A percentile compares a stretch with the other conserved stretches of the same genome.
These are phyloP conservation scores for Dalbergia cochinchinensis DNA, from an alignment of 306 rosid species.

Conservation along the genomic window DNA sequence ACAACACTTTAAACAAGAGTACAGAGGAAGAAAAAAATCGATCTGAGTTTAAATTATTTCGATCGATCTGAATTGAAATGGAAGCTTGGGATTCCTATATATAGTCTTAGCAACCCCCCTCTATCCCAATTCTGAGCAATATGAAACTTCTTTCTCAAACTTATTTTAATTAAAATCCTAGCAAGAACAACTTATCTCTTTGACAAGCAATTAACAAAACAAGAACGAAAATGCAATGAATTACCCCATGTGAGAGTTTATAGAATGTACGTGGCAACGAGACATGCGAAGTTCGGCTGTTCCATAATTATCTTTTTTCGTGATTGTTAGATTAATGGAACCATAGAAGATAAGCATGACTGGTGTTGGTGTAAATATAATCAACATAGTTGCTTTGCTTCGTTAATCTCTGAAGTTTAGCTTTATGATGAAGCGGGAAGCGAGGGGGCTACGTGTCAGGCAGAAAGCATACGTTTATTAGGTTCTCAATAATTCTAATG, in stretches of 20 bases:
- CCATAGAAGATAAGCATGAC: not conserved
- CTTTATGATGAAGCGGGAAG: not conserved
- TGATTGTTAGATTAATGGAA: not conserved
- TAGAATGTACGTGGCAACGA: slow-evolving; percentile 25
- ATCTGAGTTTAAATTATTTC: too few species aligned
- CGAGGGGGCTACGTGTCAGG: slow-evolving; percentile 24
- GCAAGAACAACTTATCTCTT: too few species aligned
- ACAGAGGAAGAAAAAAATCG: too few species aligned
- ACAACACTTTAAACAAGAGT: too few species aligned
- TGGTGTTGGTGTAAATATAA: not conserved
- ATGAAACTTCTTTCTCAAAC: too few species aligned
- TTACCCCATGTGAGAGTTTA: slow-evolving; percentile 6
- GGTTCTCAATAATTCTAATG: slow-evolving; percentile 6
- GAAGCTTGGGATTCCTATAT: too few species aligned
- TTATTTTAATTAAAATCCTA: too few species aligned
- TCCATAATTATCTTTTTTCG: not conserved
- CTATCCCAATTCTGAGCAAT: too few species aligned
- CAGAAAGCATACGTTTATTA: slow-evolving; percentile 26
- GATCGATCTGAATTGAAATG: too few species aligned
- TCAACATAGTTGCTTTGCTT: slow-evolving; percentile 9
- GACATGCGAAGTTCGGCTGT: not conserved
- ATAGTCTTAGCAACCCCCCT: too few species aligned
- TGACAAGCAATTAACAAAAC: not conserved
- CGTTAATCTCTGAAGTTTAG: not conserved
- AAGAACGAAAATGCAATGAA: not conserved